Evolutionary conservation across 495 filamentous ascomycete genomes (phyloP).

Genomic region (Xylaria castorea): DNA sequence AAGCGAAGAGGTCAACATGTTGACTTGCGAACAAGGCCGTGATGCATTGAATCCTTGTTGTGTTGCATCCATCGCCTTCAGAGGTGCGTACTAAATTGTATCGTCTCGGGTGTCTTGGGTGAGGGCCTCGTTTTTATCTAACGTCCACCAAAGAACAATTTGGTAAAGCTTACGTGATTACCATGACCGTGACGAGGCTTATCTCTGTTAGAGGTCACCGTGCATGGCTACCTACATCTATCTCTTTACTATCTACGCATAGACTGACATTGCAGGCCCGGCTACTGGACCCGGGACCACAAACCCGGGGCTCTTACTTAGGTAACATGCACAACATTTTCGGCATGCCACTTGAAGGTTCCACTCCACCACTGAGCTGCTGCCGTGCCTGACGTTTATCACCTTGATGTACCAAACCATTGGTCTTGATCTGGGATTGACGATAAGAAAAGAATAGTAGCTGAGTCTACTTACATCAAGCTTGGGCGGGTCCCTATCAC

Average conservation of each 20-base stretch:
- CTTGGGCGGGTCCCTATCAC: background rate
- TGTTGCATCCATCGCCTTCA: background rate
- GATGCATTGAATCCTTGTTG: background rate
- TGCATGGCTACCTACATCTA: background rate
- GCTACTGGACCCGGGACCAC: slow-evolving; percentile 2
- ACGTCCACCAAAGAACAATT: background rate
- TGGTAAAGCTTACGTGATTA: background rate
- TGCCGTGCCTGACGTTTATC: background rate
- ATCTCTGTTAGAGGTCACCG: background rate
- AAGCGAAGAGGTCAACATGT: background rate
- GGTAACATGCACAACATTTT: background rate
- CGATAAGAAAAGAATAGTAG: background rate
- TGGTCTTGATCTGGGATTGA: background rate
- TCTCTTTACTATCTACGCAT: background rate
- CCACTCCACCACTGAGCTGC: background rate
- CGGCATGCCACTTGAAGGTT: background rate
- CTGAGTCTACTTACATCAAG: background rate
- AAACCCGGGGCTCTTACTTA: background rate
- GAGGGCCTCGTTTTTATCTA: background rate
- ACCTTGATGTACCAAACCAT: background rate
- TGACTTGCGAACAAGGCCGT: background rate
- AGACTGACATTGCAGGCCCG: background rate
- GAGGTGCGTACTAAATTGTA: background rate
- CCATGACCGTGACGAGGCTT: background rate
- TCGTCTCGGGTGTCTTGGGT: background rate